These are phyloP conservation scores for Camellia oleifera DNA, from an alignment of 179 eudicot genomes.

Conservation along the genomic window DNA sequence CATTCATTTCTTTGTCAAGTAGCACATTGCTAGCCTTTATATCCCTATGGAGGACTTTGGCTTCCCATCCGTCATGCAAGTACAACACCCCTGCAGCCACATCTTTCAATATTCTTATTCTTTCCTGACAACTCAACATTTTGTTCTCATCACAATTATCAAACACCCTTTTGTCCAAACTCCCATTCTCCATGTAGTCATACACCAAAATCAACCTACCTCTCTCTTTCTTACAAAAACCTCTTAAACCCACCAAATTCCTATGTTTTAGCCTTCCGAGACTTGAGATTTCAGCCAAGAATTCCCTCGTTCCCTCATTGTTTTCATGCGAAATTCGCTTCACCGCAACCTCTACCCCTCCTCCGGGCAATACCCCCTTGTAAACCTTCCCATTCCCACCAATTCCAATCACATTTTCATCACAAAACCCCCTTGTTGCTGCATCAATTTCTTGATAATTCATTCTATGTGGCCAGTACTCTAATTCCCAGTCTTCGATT, in stretches of 20 bases:
- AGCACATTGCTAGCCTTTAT: constrained; percentile 32
- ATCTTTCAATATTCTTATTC: constrained; percentile 38
- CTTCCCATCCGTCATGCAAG: constrained; percentile 50
- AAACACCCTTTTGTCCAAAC: constrained; percentile 42
- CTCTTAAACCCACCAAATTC: constrained; percentile 46
- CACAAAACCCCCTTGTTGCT: constrained; percentile 39
- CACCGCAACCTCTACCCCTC: constrained; percentile 41
- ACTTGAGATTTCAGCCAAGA: constrained; percentile 45
- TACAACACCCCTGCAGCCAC: constrained; percentile 42
- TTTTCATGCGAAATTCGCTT: constrained; percentile 38
- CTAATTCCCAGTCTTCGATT: constrained; percentile 54
- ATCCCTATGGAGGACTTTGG: constrained; percentile 25
- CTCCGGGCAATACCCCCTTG: constrained; percentile 31
- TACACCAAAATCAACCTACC: constrained; percentile 39
- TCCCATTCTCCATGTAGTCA: constrained; percentile 43
- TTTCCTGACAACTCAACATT: constrained; percentile 31
- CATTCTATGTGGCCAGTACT: constrained; percentile 53
- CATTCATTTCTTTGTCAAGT: constrained; percentile 45
- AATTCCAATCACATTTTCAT: constrained; percentile 41
- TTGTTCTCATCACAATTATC: constrained; percentile 26
- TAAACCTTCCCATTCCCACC: constrained; percentile 55
- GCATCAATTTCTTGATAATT: constrained; percentile 35
- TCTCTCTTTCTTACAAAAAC: constrained; percentile 52
- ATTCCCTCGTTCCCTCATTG: constrained; percentile 34
- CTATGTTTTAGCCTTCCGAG: constrained; percentile 44